Base-by-base conservation (phyloP, 208 protist species). In the Acanthamoeba quina region DNA sequence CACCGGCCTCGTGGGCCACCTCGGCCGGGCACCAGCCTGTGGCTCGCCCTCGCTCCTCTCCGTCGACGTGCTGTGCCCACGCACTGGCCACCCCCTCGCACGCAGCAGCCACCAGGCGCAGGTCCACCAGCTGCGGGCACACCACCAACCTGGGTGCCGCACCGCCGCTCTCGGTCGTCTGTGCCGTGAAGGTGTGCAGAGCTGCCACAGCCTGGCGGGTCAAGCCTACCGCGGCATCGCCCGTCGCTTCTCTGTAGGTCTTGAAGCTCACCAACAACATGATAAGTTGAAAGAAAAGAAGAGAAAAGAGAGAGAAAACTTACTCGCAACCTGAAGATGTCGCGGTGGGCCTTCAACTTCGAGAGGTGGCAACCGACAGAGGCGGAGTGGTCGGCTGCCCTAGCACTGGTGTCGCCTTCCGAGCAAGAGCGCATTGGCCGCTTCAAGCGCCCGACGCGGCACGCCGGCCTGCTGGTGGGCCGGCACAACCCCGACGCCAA, bases 401-500 rank as follows among this genome's bases (percentile, higher is more conserved):
- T 93, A 19, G 89, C 34, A 0, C 66, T 93, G 26, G 37, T 93
- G 17, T 49, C 66, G 2, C 34, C 41, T 11, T 31, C 3, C 19
- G 89, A 93, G 64, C 89, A n/a, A 19, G 49, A 76, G 2, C 89
- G 89, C 68, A 93, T 93, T 29, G 70, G 62, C 26, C 31, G 89
- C 0, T 93, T 93, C 89, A 76, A 62, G 31, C 62, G 89, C 13
- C 89, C 89, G 3, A 74, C 66, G 3, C 89, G 49, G 7, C 52
- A 54, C 9, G 70, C 52, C 5, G 89, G 89, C 10, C 24, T 60
- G 31, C 44, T 93, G 41, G 66, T 93, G 66, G 89, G 89, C 21
- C 41, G 89, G 24, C 44, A 58, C 66, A 93, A 93, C 70, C 89
- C 89, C 47, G 89, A 93, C 34, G 89, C 89, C 60, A 93, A 93